Conservation (phyloP, 2,329 filamentous ascomycete species). For the Dothistroma pini region DNA sequence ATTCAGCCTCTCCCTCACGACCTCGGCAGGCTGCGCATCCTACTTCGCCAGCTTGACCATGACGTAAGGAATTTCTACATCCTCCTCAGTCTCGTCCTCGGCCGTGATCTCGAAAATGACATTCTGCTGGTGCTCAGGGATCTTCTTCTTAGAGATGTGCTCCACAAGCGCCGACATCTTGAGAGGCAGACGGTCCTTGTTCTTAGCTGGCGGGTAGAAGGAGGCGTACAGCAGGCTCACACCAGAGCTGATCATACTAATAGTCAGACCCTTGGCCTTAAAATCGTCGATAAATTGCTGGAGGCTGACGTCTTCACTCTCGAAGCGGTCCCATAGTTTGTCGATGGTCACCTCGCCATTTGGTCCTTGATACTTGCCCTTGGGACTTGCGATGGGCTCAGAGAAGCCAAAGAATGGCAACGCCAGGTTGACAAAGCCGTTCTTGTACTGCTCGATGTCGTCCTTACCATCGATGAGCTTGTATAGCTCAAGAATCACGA, state of each 20-base stretch:
- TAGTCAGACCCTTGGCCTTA: constrained; percentile 70
- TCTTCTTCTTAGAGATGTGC: constrained; percentile 83
- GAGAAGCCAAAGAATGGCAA: constrained; percentile 98
- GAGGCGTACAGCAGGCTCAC: constrained; percentile 91
- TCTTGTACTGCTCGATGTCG: constrained; percentile 99
- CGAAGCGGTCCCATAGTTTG: constrained; percentile 97
- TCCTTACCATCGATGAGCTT: constrained; percentile 95
- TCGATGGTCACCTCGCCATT: constrained; percentile 79
- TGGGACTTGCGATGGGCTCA: constrained; percentile 90
- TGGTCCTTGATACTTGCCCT: constrained; percentile 81
- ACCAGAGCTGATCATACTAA: constrained; percentile 95
- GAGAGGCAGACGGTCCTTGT: constrained; percentile 69
- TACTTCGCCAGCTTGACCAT: constrained; percentile 65
- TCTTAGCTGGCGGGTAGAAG: constrained; percentile 80
- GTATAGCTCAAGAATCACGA: constrained; percentile 90
- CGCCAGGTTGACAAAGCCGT: constrained; percentile 94
- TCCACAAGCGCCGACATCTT: constrained; percentile 88
- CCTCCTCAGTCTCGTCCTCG: constrained; percentile 82
- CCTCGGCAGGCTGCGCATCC: not conserved
- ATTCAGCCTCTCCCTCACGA: not conserved
- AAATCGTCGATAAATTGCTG: constrained; percentile 81
- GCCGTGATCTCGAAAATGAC: constrained; percentile 95
- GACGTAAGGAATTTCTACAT: constrained; percentile 96
- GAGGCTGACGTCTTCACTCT: constrained; percentile 80
- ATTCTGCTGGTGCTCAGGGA: constrained; percentile 89